Base-by-base conservation (phyloP, 2,329 filamentous ascomycete species). In the Trichoderma polysporum region DNA sequence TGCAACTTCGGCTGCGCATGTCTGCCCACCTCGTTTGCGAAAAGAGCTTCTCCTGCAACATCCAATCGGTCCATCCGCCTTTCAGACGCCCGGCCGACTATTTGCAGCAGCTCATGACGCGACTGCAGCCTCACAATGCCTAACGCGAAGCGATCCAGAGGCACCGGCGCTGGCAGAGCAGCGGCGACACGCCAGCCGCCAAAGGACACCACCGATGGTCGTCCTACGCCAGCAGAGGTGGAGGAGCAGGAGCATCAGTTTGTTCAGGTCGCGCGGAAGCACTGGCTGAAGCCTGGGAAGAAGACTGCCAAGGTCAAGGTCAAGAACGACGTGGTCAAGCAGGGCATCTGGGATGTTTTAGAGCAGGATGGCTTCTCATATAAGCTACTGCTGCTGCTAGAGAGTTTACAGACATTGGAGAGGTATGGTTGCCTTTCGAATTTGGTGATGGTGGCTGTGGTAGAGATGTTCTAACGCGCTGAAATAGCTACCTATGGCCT, bases 321-420 rank as follows among this genome's bases (percentile, higher is more conserved):
- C 80, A 91, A 92, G 79, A 94, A 92, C 59, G 91, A 96, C 70
- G 88, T 96, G 54, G 81, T 99, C 74, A 97, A 96, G 81, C 87
- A 88, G 72, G 88, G 92, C 74, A 89, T 99, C 67, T 99, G 94
- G 93, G 92, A 96, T 78, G 85, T 88, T 65, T 81, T 99, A 72
- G 93, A 97, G 79, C 88, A 89, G 70, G 91, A 93, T 64, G 85
- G 87, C 65, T 98, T 97, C 75, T 84, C 87, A 37, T 88, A 90
- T 77, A 90, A 88, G 76, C 91, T 91, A 5, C 84, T 99, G 25
- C 82, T 97, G 70, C 86, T 92, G 29, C 84, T 99, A 65, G 95
- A 99, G 79, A 94, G 93, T 72, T 80, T 98, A 73, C 95, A 97
- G 81, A 88, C 94, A 49, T 80, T 99, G 68, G 95, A 99, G 78